Evolutionary conservation across 1,139 yeast species (phyloP).

Genomic region (Geotrichum bryndzae): DNA sequence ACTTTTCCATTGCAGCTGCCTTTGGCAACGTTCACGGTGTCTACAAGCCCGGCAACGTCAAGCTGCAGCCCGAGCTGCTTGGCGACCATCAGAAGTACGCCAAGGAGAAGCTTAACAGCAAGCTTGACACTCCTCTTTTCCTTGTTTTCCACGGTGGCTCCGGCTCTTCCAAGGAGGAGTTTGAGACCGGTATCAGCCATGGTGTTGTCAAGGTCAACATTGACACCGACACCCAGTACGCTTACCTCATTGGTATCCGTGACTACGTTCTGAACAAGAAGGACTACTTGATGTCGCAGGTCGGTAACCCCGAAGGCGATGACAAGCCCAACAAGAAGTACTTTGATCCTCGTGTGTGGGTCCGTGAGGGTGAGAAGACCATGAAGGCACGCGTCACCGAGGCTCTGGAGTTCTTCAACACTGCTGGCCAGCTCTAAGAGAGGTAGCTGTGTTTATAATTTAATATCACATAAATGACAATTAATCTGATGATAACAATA

Average conservation of each 20-base stretch:
- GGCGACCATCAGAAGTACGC: conserved; percentile 90
- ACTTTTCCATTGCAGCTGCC: conserved; percentile 98
- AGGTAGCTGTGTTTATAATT: no score
- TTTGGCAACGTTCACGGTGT: conserved; percentile 99
- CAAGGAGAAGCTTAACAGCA: conserved; percentile 52
- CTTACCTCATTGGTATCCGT: conserved; percentile 93
- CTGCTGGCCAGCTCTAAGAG: conserved; percentile 26
- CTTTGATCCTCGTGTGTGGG: conserved; percentile 99
- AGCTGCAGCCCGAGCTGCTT: conserved; percentile 83
- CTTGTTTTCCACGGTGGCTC: conserved; percentile 99
- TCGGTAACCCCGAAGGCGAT: conserved; percentile 99
- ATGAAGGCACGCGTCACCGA: conserved; percentile 79
- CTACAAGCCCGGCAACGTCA: conserved; percentile 98
- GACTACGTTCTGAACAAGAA: conserved; percentile 92
- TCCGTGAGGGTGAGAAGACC: conserved; percentile 99
- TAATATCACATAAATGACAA: no score
- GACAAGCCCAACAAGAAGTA: conserved; percentile 95
- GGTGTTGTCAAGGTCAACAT: conserved; percentile 99
- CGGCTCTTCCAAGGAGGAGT: conserved; percentile 89
- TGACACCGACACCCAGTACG: conserved; percentile 98
- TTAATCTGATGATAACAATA: no score
- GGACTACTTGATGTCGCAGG: conserved; percentile 81
- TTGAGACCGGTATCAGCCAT: conserved; percentile 78
- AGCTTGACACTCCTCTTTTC: conserved; percentile 71
- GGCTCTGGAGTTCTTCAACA: conserved; percentile 77